A percentile compares a stretch with the other conserved stretches of the same genome.
These are phyloP conservation scores for Aspergillus avenaceus DNA, from an alignment of 495 filamentous ascomycete species.

Conservation along the genomic window DNA sequence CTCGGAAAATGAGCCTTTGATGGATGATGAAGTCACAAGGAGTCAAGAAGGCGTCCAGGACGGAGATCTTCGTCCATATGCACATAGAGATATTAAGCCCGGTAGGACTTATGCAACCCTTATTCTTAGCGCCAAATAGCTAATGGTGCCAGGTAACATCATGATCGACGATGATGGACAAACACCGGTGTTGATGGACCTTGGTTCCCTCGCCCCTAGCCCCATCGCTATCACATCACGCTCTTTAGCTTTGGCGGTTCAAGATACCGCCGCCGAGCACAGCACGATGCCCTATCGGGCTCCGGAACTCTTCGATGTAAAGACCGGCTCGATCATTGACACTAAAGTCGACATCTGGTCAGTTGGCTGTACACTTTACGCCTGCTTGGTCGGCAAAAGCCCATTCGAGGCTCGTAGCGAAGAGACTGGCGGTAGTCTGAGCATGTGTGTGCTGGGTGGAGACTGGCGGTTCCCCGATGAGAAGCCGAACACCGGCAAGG, in stretches of 20 bases:
- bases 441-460: conserved; percentile 83
- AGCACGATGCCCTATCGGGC: conserved; percentile 98
- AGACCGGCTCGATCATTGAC: conserved; percentile 86
- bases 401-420: conserved; percentile 94
- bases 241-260: conserved; percentile 82
- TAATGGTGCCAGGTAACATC: conserved; percentile 67
- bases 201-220: conserved; percentile 84
- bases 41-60: conserved; percentile 68
- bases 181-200: conserved; percentile 95
- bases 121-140: background rate
- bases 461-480: conserved; percentile 96
- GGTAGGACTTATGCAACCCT: conserved; percentile 45
- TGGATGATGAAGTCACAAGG: conserved; percentile 75
- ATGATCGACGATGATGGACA: conserved; percentile 89
- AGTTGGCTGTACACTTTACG: conserved; percentile 91
- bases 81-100: conserved; percentile 96
- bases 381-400: conserved; percentile 90
- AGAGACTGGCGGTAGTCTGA: conserved; percentile 90
- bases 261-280: conserved; percentile 93
- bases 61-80: conserved; percentile 75
- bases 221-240: conserved; percentile 92
- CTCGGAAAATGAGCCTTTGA: conserved; percentile 72
- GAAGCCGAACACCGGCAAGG: conserved; percentile 52
- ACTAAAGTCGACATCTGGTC: conserved; percentile 99
- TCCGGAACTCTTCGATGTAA: conserved; percentile 96